phyloP scores from a whole-genome alignment of 768 basidiomycete species.

The Termitomyces bulborhizus region DNA sequence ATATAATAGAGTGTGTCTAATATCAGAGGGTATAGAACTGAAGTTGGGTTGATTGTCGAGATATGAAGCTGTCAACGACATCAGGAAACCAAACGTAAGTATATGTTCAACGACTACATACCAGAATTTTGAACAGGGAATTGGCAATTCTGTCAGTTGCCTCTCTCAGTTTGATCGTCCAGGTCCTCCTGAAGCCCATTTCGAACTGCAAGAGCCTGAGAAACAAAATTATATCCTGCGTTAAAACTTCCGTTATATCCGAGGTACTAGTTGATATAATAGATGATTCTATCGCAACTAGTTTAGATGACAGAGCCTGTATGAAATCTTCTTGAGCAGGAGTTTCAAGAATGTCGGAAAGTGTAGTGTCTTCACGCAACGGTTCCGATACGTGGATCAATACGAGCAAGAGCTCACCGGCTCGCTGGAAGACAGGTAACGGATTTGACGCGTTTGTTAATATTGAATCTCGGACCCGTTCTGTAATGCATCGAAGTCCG shows the following conservation, averaged over 20 bases:
- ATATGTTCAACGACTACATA: constrained; percentile 24
- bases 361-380: constrained; percentile 38
- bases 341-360: constrained; percentile 45
- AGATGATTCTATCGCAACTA: constrained; percentile 33
- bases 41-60: constrained; percentile 45
- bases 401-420: constrained; percentile 65
- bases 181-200: constrained; percentile 55
- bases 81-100: constrained; percentile 1
- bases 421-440: constrained; percentile 38
- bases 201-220: constrained; percentile 69
- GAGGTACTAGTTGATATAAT: constrained; percentile 20
- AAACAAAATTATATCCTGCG: constrained; percentile 47
- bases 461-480: constrained; percentile 37
- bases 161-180: constrained; percentile 48
- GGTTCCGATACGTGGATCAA: constrained; percentile 66
- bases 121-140: constrained; percentile 46
- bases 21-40: constrained; percentile 56
- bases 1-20: constrained; percentile 71
- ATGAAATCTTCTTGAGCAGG: constrained; percentile 55
- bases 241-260: constrained; percentile 18
- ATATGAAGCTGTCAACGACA: constrained; percentile 41
- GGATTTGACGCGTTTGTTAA: constrained; percentile 19
- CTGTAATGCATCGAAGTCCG: constrained; percentile 59
- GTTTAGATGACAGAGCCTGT: constrained; percentile 37
- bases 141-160: constrained; percentile 34